Conservation (phyloP, 75 land plant genomes). For the Azolla pinnata region DNA sequence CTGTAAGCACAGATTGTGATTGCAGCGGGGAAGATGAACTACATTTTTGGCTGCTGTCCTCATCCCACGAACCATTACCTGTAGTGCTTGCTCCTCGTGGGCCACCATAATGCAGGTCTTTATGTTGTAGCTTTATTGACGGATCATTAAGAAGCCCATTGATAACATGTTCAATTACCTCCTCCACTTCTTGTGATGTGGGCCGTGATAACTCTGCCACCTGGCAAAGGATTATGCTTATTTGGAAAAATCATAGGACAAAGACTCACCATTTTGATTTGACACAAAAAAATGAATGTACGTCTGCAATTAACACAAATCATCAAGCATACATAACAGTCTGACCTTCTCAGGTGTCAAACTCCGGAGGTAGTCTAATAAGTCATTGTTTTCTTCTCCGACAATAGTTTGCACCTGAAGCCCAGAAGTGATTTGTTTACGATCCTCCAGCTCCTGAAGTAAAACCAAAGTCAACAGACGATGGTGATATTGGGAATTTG, state of each 20-base stretch:
- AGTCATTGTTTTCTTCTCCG: constrained; percentile 81
- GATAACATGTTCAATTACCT: constrained; percentile 59
- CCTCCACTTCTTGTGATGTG: constrained; percentile 55
- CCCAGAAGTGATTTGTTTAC: constrained; percentile 58
- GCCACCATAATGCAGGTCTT: constrained; percentile 38
- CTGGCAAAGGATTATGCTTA: too few species aligned
- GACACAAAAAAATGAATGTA: too few species aligned
- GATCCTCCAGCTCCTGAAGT: constrained; percentile 67
- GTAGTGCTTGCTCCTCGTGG: constrained; percentile 45
- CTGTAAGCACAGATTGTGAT: constrained; percentile 58
- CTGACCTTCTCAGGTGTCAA: constrained; percentile 82
- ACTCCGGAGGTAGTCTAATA: constrained; percentile 73
- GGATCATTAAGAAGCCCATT: constrained; percentile 69
- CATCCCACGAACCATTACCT: constrained; percentile 34
- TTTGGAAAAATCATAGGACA: too few species aligned
- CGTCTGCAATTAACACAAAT: neutral
- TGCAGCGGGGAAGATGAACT: constrained; percentile 23
- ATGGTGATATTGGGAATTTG: too few species aligned
- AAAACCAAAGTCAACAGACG: neutral
- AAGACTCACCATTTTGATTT: too few species aligned
- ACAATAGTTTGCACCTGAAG: constrained; percentile 80
- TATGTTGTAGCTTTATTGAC: constrained; percentile 55
- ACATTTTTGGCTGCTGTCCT: constrained; percentile 1
- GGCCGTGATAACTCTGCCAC: constrained; percentile 85
- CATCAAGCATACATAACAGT: neutral